A percentile compares a stretch with the other conserved stretches of the same genome.
Conservation (phyloP, 2,329 filamentous ascomycete species). For the Cercospora zeina region DNA sequence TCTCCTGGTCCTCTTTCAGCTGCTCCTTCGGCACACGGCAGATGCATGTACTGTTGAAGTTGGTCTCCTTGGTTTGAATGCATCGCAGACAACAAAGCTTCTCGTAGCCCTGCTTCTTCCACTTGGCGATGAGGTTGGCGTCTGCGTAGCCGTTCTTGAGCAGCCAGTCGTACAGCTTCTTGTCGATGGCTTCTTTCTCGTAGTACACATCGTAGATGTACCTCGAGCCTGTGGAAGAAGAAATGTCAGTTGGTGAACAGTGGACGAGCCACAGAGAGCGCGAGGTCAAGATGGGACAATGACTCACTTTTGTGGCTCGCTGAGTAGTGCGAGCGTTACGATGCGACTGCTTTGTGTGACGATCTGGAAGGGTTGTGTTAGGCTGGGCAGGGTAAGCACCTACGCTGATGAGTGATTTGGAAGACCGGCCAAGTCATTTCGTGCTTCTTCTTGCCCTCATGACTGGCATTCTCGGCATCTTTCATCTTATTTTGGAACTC, state of each 20-base stretch:
- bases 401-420: constrained; percentile 91
- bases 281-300: constrained; percentile 37
- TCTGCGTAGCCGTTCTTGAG: constrained; percentile 97
- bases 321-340: constrained; percentile 10
- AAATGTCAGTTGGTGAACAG: constrained; percentile 26
- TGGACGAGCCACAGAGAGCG: constrained; percentile 17
- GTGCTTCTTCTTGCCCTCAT: constrained; percentile 77
- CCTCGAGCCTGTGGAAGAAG: constrained; percentile 56
- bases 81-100: constrained; percentile 95
- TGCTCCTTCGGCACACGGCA: constrained; percentile 89
- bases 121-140: constrained; percentile 93
- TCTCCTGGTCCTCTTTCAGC: constrained; percentile 83
- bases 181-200: constrained; percentile 92
- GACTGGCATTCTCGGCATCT: constrained; percentile 86
- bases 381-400: constrained; percentile 34
- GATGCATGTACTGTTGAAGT: constrained; percentile 96
- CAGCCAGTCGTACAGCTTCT: constrained; percentile 89
- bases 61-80: constrained; percentile 99
- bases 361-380: neutral
- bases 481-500: constrained; percentile 91
- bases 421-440: constrained; percentile 97
- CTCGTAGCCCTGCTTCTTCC: constrained; percentile 99
- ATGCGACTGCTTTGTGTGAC: neutral
- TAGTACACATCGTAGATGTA: constrained; percentile 99
- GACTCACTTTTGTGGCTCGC: constrained; percentile 39